These are phyloP conservation scores for Priceomyces fermenticarens DNA, from an alignment of 805 yeast species.

Conservation along the genomic window DNA sequence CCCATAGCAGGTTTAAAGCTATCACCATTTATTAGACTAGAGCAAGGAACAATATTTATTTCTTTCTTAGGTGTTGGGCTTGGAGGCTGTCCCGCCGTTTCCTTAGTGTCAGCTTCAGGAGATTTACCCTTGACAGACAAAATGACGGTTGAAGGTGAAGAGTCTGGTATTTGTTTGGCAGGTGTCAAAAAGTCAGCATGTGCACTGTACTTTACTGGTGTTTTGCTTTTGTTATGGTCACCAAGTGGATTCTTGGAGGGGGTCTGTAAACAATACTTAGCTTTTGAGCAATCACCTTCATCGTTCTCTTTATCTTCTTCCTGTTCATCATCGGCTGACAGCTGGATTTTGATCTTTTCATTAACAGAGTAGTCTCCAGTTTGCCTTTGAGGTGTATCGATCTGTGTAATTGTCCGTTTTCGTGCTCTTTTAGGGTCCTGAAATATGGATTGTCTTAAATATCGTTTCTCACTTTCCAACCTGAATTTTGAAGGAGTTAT, in stretches of 20 bases:
- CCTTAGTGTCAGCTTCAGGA: constrained; percentile 7
- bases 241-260: constrained; percentile 29
- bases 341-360: constrained; percentile 5
- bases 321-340: constrained; percentile 5
- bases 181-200: constrained; percentile 27
- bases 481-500: constrained; percentile 41
- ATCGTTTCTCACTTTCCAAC: constrained; percentile 17
- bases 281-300: constrained; percentile 6
- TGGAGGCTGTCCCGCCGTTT: constrained; percentile 18
- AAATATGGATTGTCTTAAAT: constrained; percentile 14
- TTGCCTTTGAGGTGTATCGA: constrained; percentile 38
- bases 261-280: constrained; percentile 20
- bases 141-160: constrained; percentile 44
- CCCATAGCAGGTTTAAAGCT: constrained; percentile 37
- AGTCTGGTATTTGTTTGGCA: constrained; percentile 25
- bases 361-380: constrained; percentile 25
- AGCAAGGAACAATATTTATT: constrained; percentile 4
- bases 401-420: constrained; percentile 33
- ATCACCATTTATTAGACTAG: constrained; percentile 4
- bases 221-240: constrained; percentile 20
- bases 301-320: constrained; percentile 12
- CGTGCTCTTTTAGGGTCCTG: constrained; percentile 28
- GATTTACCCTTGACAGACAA: constrained; percentile 29
- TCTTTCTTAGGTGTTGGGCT: constrained; percentile 39
- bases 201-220: constrained; percentile 1